Conservation (phyloP, 345 rosid genomes). For the Citrus inodora region DNA sequence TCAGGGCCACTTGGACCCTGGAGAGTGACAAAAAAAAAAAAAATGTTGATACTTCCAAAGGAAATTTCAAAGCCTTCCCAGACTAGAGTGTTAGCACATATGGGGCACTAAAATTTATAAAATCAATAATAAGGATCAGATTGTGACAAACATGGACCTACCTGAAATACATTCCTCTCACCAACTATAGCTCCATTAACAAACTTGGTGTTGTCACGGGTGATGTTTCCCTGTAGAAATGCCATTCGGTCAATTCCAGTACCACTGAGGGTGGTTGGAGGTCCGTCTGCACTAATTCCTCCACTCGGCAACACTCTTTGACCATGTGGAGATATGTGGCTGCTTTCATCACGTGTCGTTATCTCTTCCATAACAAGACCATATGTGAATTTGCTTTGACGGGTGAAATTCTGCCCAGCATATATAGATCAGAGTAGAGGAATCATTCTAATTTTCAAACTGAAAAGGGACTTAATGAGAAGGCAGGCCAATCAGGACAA, state of each 20-base stretch:
- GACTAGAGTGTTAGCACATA: neutral
- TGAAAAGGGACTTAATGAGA: neutral
- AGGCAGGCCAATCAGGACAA: conserved; percentile 1
- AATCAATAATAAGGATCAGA: neutral
- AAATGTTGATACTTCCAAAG: neutral
- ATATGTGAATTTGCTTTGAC: conserved; percentile 96
- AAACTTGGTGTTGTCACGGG: conserved; percentile 94
- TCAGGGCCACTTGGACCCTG: neutral
- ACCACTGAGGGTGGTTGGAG: conserved; percentile 98
- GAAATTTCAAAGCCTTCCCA: neutral
- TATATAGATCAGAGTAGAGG: conserved; percentile 10
- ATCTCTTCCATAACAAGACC: conserved; percentile 99
- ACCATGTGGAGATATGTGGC: conserved; percentile 80
- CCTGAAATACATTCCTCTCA: conserved; percentile 95
- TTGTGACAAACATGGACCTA: conserved; percentile 28
- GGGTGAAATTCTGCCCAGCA: conserved; percentile 77
- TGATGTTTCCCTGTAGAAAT: conserved; percentile 89
- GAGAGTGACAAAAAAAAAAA: neutral
- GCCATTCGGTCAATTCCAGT: conserved; percentile 92
- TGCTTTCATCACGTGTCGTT: conserved; percentile 96
- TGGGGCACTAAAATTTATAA: neutral
- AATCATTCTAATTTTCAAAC: conserved; percentile 1
- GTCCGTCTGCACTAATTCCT: conserved; percentile 98
- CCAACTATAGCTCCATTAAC: conserved; percentile 98
- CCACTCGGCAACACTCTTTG: conserved; percentile 95